Evolutionary conservation across 805 yeast genomes (phyloP).

Genomic region (Candida ipomoeae): DNA sequence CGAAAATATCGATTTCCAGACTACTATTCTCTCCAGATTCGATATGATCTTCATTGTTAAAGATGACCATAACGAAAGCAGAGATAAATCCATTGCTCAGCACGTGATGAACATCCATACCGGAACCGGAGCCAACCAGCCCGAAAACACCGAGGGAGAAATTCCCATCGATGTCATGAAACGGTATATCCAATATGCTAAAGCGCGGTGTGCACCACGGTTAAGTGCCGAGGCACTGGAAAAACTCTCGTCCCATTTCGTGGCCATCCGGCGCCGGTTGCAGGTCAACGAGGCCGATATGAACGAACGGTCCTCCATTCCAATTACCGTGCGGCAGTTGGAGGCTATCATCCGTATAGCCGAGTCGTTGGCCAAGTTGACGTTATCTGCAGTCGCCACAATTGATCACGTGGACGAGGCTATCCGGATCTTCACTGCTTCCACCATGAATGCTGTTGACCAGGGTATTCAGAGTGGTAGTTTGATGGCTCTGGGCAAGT

Average conservation of each 20-base stretch:
- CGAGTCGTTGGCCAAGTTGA: slow-evolving; percentile 86
- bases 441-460: slow-evolving; percentile 93
- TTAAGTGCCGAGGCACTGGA: slow-evolving; percentile 86
- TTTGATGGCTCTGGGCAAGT: slow-evolving; percentile 48
- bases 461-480: slow-evolving; percentile 51
- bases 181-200: slow-evolving; percentile 86
- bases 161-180: slow-evolving; percentile 89
- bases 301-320: slow-evolving; percentile 89
- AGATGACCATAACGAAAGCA: slow-evolving; percentile 83
- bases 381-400: slow-evolving; percentile 75
- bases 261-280: slow-evolving; percentile 79
- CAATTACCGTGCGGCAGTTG: slow-evolving; percentile 94
- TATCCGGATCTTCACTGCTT: slow-evolving; percentile 87
- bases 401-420: slow-evolving; percentile 95
- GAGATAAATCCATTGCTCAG: slow-evolving; percentile 86
- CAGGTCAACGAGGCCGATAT: slow-evolving; percentile 76
- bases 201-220: slow-evolving; percentile 88
- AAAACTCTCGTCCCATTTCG: slow-evolving; percentile 86
- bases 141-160: slow-evolving; percentile 63
- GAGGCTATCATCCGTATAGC: slow-evolving; percentile 96
- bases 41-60: slow-evolving; percentile 98
- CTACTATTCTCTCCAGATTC: slow-evolving; percentile 93
- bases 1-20: slow-evolving; percentile 96
- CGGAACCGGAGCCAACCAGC: slow-evolving; percentile 43
- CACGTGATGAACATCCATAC: slow-evolving; percentile 96